Evolutionary conservation across 148 eudicot genomes (phyloP).

Genomic region (Rhododendron griersonianum): DNA sequence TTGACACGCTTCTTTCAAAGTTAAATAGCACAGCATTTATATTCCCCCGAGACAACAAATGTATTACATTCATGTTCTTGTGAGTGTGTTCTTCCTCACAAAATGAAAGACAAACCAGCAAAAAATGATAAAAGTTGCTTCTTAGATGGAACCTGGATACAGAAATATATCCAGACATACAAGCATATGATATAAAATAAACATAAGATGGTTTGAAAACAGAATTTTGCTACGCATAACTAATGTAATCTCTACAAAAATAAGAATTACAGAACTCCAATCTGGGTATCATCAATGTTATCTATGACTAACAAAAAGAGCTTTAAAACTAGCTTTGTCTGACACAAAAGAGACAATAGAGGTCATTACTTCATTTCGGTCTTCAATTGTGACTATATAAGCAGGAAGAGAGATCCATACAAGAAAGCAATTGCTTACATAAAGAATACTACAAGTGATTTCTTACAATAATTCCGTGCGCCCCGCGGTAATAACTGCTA

Average conservation of each 20-base stretch:
- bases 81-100: not conserved
- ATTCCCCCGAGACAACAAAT: not conserved
- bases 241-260: not conserved
- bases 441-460: slow-evolving; percentile 3
- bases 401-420: not conserved
- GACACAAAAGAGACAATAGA: not conserved
- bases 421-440: not conserved
- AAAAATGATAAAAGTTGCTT: not conserved
- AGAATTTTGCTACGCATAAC: not conserved
- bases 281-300: not conserved
- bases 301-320: not conserved
- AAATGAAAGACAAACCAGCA: not conserved
- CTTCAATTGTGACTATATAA: not conserved
- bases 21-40: not conserved
- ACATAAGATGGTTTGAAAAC: not conserved
- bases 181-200: not conserved
- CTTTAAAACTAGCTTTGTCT: not conserved
- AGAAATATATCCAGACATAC: not conserved
- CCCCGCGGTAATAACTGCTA: slow-evolving; percentile 97
- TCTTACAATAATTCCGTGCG: slow-evolving; percentile 95
- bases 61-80: not conserved
- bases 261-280: not conserved
- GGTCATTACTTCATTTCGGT: not conserved
- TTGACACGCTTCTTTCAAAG: not conserved
- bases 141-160: not conserved